phyloP scores from a whole-genome alignment of 768 basidiomycete genomes.

The Scleroderma bovista region DNA sequence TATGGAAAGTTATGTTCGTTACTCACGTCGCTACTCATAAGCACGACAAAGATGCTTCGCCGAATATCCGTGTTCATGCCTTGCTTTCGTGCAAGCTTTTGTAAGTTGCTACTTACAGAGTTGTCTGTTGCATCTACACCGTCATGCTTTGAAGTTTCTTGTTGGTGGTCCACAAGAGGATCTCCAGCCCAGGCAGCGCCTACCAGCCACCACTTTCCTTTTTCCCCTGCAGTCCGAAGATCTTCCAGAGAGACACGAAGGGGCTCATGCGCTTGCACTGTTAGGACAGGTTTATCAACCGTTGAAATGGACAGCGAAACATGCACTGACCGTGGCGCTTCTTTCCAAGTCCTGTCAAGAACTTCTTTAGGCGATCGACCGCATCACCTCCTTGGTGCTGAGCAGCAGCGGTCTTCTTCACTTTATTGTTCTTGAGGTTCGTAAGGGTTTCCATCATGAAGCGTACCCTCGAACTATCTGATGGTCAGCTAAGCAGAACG shows the following conservation, averaged over 20 bases:
- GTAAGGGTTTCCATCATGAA: conserved; percentile 95
- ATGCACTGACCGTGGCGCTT: conserved; percentile 55
- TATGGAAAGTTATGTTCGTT: neutral
- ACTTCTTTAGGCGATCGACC: conserved; percentile 85
- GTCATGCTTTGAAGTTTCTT: conserved; percentile 16
- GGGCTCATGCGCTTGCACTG: conserved; percentile 81
- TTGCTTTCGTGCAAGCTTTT: conserved; percentile 85
- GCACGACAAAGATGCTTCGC: conserved; percentile 82
- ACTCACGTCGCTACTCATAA: conserved; percentile 93
- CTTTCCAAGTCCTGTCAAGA: conserved; percentile 69
- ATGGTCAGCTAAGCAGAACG: neutral
- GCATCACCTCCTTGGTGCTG: conserved; percentile 72
- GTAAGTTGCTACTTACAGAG: conserved; percentile 37
- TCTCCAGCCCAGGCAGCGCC: conserved; percentile 95
- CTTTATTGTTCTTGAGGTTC: conserved; percentile 90
- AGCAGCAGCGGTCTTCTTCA: conserved; percentile 53
- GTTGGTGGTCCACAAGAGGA: conserved; percentile 73
- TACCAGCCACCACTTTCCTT: conserved; percentile 98
- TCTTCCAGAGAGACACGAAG: conserved; percentile 84
- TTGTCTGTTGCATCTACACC: conserved; percentile 26
- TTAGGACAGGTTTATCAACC: conserved; percentile 1
- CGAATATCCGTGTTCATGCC: conserved; percentile 99
- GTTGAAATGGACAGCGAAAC: neutral
- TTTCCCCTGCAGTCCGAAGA: conserved; percentile 73
- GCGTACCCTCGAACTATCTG: conserved; percentile 74